phyloP scores from a whole-genome alignment of 2,329 filamentous ascomycete genomes.

The Hypomyces rosellus region DNA sequence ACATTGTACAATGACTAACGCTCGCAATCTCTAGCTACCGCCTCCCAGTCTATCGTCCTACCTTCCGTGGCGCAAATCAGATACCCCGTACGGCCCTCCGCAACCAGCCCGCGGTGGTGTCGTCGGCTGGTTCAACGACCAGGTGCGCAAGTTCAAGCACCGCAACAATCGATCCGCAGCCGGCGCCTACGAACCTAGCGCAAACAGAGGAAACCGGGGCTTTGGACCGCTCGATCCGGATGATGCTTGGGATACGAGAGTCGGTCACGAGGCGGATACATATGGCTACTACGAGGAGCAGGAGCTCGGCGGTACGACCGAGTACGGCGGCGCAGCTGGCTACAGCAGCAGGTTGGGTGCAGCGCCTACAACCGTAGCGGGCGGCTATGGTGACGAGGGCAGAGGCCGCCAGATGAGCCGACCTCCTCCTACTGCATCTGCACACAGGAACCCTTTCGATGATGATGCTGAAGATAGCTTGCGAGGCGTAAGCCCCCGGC shows the following conservation, averaged over 20 bases:
- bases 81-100: conserved; percentile 43
- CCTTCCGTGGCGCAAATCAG: conserved; percentile 60
- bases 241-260: conserved; percentile 77
- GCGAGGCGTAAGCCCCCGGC: conserved; percentile 69
- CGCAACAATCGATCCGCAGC: conserved; percentile 58
- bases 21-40: conserved; percentile 47
- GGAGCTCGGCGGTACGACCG: conserved; percentile 46
- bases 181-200: conserved; percentile 62
- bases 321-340: conserved; percentile 31
- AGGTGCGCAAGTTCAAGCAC: conserved; percentile 57
- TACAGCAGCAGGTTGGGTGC: conserved; percentile 45
- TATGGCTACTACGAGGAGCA: conserved; percentile 73
- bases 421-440: conserved; percentile 29
- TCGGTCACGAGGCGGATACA: conserved; percentile 64
- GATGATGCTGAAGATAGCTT: conserved; percentile 60
- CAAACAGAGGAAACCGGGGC: conserved; percentile 42
- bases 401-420: conserved; percentile 40
- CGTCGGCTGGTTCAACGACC: conserved; percentile 66
- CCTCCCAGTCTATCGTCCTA: conserved; percentile 61
- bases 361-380: conserved; percentile 23
- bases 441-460: conserved; percentile 59
- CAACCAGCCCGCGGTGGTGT: conserved; percentile 56
- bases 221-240: conserved; percentile 71
- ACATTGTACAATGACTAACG: background rate
- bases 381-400: conserved; percentile 24